Evolutionary conservation across 108 stramenopile genomes (phyloP).

Genomic region (Licmophora abbreviata): DNA sequence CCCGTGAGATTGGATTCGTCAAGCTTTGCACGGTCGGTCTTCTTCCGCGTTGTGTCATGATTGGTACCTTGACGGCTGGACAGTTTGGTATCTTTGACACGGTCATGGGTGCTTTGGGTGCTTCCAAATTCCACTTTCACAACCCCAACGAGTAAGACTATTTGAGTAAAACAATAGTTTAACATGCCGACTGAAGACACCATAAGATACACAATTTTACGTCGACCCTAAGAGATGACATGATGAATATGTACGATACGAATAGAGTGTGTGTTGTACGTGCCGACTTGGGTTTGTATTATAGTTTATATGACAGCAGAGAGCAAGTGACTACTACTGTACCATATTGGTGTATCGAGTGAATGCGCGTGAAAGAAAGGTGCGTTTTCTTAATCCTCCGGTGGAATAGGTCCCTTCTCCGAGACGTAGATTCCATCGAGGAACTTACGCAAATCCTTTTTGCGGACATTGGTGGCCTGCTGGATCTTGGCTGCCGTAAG

Average conservation of each 20-base stretch:
- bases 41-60: slow-evolving; percentile 96
- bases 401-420: slow-evolving; percentile 86
- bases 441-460: slow-evolving; percentile 99
- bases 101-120: slow-evolving; percentile 93
- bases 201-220: too few relatives aligned
- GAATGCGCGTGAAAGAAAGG: too few relatives aligned
- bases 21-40: slow-evolving; percentile 97
- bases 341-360: too few relatives aligned
- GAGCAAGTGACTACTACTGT: too few relatives aligned
- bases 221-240: too few relatives aligned
- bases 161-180: too few relatives aligned
- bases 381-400: slow-evolving; percentile 46
- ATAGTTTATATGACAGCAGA: too few relatives aligned
- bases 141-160: slow-evolving; percentile 66
- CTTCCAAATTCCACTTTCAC: slow-evolving; percentile 96
- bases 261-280: too few relatives aligned
- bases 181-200: too few relatives aligned
- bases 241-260: too few relatives aligned
- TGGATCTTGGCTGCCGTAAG: slow-evolving; percentile 94
- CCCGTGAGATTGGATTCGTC: slow-evolving; percentile 88
- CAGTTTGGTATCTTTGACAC: slow-evolving; percentile 99
- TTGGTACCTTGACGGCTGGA: slow-evolving; percentile 97
- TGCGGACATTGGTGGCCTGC: slow-evolving; percentile 90
- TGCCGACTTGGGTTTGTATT: too few relatives aligned
- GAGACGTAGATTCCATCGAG: slow-evolving; percentile 99